phyloP scores from a whole-genome alignment of 352 stramenopile species.

The Pilasporangium apinafurcum region DNA sequence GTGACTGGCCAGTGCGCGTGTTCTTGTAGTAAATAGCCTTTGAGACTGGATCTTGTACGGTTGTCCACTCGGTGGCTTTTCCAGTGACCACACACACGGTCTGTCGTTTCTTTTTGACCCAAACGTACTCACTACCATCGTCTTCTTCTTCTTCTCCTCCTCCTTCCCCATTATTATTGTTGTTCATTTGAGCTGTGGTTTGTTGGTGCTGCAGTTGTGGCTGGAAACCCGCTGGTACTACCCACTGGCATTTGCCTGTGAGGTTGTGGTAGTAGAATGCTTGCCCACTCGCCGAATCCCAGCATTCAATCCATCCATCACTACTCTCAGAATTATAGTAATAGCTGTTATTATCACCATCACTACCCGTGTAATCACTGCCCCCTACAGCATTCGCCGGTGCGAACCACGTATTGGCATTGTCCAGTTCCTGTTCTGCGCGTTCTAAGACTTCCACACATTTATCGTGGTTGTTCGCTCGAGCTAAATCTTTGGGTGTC shows the following conservation, averaged over 20 bases:
- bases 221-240: constrained; percentile 30
- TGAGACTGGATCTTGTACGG: constrained; percentile 46
- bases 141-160: constrained; percentile 21
- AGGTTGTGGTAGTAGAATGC: constrained; percentile 72
- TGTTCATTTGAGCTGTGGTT: constrained; percentile 9
- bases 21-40: constrained; percentile 74
- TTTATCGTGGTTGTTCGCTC: constrained; percentile 30
- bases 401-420: constrained; percentile 39
- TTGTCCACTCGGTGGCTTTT: constrained; percentile 50
- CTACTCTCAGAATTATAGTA: too few species aligned
- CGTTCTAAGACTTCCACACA: constrained; percentile 36
- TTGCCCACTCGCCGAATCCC: constrained; percentile 44
- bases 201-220: constrained; percentile 10
- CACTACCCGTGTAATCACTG: constrained; percentile 1
- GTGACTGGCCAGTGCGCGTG: constrained; percentile 50
- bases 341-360: constrained; percentile 6
- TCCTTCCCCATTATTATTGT: constrained; percentile 22
- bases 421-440: constrained; percentile 37
- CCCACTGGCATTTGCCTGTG: constrained; percentile 66
- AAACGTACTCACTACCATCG: constrained; percentile 54
- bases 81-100: constrained; percentile 58
- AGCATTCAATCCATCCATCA: constrained; percentile 53
- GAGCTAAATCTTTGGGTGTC: constrained; percentile 44
- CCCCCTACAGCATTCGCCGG: constrained; percentile 31
- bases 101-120: constrained; percentile 73